Evolutionary conservation across 2,329 filamentous ascomycete species (phyloP), one percentile per base, ranked within the genome.

Genomic region (Alternaria metachromatica): DNA sequence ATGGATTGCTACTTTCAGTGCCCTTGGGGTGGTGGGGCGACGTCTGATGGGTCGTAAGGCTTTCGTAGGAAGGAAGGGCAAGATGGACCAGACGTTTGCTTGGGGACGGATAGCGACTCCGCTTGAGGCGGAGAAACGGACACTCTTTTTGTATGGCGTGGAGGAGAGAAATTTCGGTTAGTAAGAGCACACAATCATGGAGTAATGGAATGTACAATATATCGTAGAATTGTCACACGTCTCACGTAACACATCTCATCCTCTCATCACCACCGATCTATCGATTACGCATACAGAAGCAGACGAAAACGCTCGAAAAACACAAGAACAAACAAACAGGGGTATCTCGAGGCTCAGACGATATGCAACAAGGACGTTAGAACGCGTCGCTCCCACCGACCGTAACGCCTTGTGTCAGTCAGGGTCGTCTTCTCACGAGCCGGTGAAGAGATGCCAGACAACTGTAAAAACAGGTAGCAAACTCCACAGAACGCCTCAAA

Each of bases 351-450:
- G 66, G 30, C 67, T 55, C 55, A 64, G 62, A 63, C 62, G 60
- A 60, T 59, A 62, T 62, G 45, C 28, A 68, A 61, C 63, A 62
- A 63, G 55, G 66, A 58, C 66, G 61, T 64, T 68, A 20, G 49
- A 56, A 58, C 58, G 66, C 61, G 67, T 71, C 66, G 68, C 68
- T 71, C 68, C 66, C 68, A 71, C 66, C 68, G 68, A 71, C 65
- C 64, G 67, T 64, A 63, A 71, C 69, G 63, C 64, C 68, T 67
- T 51, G 37, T 62, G 60, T 54, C 56, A 50, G 62, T 60, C 66
- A 62, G 68, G 60, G 60, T 61, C 63, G 62, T 66, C 62, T 69
- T 64, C 68, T 68, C 68, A 69, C 64, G 68, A 69, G 64, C 60
- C 63, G 53, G 57, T 59, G 45, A 60, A 58, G 64, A 67, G 62